Evolutionary conservation across 768 basidiomycete genomes (phyloP), one percentile per base, ranked within the genome.

Genomic region (Boletus insuetus): DNA sequence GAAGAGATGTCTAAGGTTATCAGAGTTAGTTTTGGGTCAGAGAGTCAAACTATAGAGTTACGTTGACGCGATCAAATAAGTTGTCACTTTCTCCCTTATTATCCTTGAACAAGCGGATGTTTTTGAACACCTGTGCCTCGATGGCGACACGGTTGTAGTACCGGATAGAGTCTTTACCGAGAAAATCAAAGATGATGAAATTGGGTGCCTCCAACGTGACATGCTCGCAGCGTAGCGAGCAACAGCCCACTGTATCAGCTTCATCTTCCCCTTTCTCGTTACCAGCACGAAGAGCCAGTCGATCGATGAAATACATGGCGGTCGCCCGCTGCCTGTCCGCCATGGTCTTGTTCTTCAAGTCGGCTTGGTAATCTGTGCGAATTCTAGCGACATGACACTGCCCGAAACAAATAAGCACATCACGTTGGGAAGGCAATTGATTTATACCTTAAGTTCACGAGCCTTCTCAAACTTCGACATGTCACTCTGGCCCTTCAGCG

Each of bases 181-280:
- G 81, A 77, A 98, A 99, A 74, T 98, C 97, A 72, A 99, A 96
- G 54, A 90, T 78, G 70, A 98, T 85, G 64, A 82, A 85, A 76
- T 92, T 85, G 11, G 94, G 94, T 9, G 86, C 84, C 63, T 90
- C 85, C 49, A 98, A 77, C 3, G 96, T 98, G 68, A 99, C 87
- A 72, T 99, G 97, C 71, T 98, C 94, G 71, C 89, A 96, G 31
- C 95, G 91, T 46, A 99, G 76, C 5, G 97, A 99, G 72, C 97
- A 99, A 74, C 97, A 98, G 69, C 97, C 97, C 53, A 98, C 94
- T 0, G 97, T 99, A 69, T 99, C 97, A 2, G 97, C 97, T 73
- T 98, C 97, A 62, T 99, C 97, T 65, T 98, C 97, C 42, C 96
- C 97, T 73, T 99, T 99, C 77, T 99, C 97, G 74, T 98, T 98